A percentile compares a stretch with the other conserved stretches of the same genome.
These are phyloP conservation scores for Nicotiana noctiflora DNA, from an alignment of 257 asterid species.

Conservation along the genomic window DNA sequence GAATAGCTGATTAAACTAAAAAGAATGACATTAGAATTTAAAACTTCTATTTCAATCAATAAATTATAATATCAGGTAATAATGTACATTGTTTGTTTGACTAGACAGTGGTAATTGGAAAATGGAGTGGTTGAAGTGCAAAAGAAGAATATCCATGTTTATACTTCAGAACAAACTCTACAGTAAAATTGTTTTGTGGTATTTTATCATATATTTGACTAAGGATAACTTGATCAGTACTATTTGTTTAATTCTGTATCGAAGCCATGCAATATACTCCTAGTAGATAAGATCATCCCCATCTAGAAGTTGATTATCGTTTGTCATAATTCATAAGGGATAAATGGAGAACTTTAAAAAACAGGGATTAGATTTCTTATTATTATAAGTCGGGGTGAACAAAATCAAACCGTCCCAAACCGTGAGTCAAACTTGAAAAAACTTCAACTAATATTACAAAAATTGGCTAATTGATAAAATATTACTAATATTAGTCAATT, in stretches of 20 bases:
- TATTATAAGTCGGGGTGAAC: too few species aligned
- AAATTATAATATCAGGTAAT: neutral
- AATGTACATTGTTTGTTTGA: too few species aligned
- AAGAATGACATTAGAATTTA: neutral
- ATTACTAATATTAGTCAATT: too few species aligned
- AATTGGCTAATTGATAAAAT: too few species aligned
- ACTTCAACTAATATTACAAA: too few species aligned
- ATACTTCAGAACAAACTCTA: too few species aligned
- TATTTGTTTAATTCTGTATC: neutral
- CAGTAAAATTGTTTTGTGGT: neutral
- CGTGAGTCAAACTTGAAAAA: too few species aligned
- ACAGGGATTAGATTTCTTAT: neutral
- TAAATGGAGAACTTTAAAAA: too few species aligned
- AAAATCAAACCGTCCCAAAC: too few species aligned
- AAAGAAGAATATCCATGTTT: too few species aligned
- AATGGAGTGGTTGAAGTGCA: too few species aligned
- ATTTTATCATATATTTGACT: neutral
- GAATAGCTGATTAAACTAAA: neutral
- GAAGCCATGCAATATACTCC: neutral
- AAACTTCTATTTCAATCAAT: neutral
- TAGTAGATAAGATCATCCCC: neutral
- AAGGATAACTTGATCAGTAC: neutral
- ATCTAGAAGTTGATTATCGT: neutral
- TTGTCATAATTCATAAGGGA: too few species aligned
- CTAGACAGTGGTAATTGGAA: neutral